Percentiles rank a stretch among this genome's conserved stretches.
Evolutionary conservation across 345 rosid species (phyloP).

Genomic region (Xanthoceras sorbifolium): DNA sequence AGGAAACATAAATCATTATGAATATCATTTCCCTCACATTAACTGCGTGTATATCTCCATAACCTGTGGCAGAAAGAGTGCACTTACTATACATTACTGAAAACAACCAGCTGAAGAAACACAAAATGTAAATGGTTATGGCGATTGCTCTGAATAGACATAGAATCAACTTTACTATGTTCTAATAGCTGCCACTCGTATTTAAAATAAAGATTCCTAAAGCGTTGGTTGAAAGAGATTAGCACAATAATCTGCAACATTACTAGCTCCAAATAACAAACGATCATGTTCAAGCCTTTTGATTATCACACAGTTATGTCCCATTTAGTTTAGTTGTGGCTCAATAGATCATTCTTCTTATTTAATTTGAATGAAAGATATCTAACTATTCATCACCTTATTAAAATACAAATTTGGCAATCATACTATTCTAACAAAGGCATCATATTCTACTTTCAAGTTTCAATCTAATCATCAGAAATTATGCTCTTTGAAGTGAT

Average conservation of each 20-base stretch:
- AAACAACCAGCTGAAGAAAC: slow-evolving; percentile 5
- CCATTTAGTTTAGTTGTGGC: too few relatives aligned
- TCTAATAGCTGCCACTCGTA: not conserved
- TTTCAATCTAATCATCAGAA: too few relatives aligned
- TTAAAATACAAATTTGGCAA: too few relatives aligned
- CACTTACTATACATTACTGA: slow-evolving; percentile 1
- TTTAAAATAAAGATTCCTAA: not conserved
- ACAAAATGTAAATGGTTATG: not conserved
- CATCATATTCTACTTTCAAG: too few relatives aligned
- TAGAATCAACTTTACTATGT: not conserved
- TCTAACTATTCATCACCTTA: too few relatives aligned
- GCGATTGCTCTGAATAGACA: not conserved
- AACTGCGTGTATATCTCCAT: slow-evolving; percentile 98
- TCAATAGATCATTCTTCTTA: too few relatives aligned
- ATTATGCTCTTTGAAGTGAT: not conserved
- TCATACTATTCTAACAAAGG: too few relatives aligned
- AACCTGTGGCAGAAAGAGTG: slow-evolving; percentile 52
- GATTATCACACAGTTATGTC: too few relatives aligned
- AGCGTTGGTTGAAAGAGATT: not conserved
- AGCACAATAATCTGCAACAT: too few relatives aligned
- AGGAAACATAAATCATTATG: slow-evolving; percentile 82
- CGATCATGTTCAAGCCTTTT: not conserved
- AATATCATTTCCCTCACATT: slow-evolving; percentile 97
- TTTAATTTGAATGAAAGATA: too few relatives aligned
- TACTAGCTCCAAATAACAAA: not conserved